Evolutionary conservation across 2,329 filamentous ascomycete genomes (phyloP).

Genomic region (Cordyceps javanica): DNA sequence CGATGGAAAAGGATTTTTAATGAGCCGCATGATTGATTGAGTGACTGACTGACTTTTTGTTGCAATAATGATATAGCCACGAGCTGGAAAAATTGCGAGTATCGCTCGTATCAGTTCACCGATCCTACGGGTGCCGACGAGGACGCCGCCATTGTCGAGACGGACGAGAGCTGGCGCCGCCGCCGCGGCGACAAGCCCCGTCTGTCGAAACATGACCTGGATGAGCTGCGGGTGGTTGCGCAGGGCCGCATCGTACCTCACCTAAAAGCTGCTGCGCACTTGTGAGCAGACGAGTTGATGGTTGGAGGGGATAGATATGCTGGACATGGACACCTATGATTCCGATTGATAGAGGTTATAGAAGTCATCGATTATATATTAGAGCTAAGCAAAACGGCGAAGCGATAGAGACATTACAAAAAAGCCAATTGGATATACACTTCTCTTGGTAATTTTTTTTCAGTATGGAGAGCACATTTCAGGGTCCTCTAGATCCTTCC

Average conservation of each 20-base stretch:
- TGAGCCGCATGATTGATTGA: no score
- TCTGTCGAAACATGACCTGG: constrained; percentile 40
- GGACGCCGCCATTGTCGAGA: constrained; percentile 43
- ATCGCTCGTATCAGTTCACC: constrained; percentile 59
- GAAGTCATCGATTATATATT: background rate
- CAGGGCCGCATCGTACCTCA: constrained; percentile 28
- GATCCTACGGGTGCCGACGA: constrained; percentile 44
- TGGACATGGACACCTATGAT: background rate
- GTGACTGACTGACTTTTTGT: background rate
- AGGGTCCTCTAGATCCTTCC: constrained; percentile 23
- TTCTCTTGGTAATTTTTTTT: no score
- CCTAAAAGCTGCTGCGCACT: constrained; percentile 20
- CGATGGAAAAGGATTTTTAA: background rate
- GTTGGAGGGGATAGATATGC: background rate
- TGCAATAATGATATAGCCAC: constrained; percentile 60
- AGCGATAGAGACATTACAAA: background rate
- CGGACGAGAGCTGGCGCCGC: constrained; percentile 39
- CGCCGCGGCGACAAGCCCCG: constrained; percentile 35
- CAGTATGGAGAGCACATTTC: constrained; percentile 2
- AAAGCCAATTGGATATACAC: background rate
- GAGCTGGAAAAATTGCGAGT: constrained; percentile 70
- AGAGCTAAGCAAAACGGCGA: background rate
- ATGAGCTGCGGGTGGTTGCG: constrained; percentile 35
- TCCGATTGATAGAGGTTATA: background rate
- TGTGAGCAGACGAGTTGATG: background rate